Evolutionary conservation across 2,329 filamentous ascomycete species (phyloP).

Genomic region (Ophiostoma pallidulum): DNA sequence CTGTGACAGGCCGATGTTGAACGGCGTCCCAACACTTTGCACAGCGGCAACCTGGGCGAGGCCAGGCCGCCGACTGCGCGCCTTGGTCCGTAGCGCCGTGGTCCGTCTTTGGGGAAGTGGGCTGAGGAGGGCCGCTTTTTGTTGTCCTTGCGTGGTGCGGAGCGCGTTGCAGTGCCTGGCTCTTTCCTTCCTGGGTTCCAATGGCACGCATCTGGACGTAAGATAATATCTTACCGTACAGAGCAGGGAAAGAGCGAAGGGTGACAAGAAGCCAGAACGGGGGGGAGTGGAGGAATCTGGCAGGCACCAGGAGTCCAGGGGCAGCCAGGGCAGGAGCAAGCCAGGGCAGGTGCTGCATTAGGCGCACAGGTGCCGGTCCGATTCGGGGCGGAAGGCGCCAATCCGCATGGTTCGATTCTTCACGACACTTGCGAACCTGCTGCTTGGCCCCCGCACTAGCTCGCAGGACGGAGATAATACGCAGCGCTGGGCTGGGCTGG

Average conservation of each 20-base stretch:
- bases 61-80: background rate
- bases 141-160: constrained; percentile 2
- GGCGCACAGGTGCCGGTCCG: no score
- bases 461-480: constrained; percentile 9
- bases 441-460: constrained; percentile 2
- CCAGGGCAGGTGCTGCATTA: no score
- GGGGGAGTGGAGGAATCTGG: no score
- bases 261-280: no score
- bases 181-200: background rate
- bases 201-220: no score
- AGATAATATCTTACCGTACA: no score
- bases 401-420: constrained; percentile 17
- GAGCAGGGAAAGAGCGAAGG: no score
- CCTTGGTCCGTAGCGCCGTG: constrained; percentile 3
- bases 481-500: no score
- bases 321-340: background rate
- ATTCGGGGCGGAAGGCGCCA: constrained; percentile 13
- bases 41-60: background rate
- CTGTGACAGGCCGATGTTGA: background rate
- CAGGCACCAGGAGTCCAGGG: background rate
- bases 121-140: constrained; percentile 3
- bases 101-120: background rate
- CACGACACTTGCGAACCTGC: constrained; percentile 1
- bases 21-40: background rate
- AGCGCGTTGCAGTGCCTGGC: background rate